phyloP scores from a whole-genome alignment of 805 yeast genomes.

The Monosporozyma servazzii region DNA sequence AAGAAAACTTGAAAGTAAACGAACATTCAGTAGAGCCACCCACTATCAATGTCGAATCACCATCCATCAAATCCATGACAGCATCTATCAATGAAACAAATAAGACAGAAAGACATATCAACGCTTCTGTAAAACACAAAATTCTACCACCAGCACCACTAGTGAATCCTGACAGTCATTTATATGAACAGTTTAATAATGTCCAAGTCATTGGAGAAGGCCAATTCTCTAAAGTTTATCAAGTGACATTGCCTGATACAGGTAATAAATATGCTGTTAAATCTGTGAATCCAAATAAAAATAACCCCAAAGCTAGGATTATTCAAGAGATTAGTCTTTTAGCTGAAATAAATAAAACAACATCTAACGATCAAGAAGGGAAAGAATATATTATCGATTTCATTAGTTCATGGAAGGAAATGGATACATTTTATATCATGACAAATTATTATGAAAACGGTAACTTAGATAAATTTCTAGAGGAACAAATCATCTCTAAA shows the following conservation, averaged over 20 bases:
- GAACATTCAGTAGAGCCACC: not conserved
- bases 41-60: not conserved
- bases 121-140: conserved; percentile 13
- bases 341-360: conserved; percentile 31
- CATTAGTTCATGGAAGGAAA: conserved; percentile 78
- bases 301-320: conserved; percentile 20
- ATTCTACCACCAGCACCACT: not conserved
- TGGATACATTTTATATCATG: conserved; percentile 75
- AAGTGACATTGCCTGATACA: conserved; percentile 57
- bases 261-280: conserved; percentile 71
- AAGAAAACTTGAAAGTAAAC: not conserved
- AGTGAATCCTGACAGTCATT: conserved; percentile 31
- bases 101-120: conserved; percentile 12
- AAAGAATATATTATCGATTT: conserved; percentile 70
- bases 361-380: conserved; percentile 41
- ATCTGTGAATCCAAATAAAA: conserved; percentile 51
- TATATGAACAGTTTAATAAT: conserved; percentile 44
- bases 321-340: conserved; percentile 26
- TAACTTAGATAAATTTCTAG: conserved; percentile 72
- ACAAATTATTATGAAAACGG: conserved; percentile 95
- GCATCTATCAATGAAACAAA: not conserved
- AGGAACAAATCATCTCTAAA: conserved; percentile 63
- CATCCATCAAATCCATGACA: not conserved
- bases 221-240: conserved; percentile 82
- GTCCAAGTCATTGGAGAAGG: conserved; percentile 74